Evolutionary conservation across 345 rosid genomes (phyloP).

Genomic region (Camelina neglecta): DNA sequence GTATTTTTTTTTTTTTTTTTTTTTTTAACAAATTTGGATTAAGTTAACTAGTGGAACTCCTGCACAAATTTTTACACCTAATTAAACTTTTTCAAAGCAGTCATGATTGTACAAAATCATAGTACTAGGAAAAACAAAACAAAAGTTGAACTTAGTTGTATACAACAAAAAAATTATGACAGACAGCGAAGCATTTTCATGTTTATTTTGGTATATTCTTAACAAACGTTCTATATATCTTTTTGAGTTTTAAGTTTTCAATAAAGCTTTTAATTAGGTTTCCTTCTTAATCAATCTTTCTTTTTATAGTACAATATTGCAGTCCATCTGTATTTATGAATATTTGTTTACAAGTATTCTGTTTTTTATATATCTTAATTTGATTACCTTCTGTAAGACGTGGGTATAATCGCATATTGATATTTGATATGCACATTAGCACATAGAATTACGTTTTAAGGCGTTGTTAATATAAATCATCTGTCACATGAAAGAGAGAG

Average conservation of each 20-base stretch:
- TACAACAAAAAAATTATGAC: not conserved
- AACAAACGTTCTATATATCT: not conserved
- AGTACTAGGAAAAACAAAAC: not conserved
- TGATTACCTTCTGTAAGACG: not conserved
- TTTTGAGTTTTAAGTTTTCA: not conserved
- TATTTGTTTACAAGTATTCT: not conserved
- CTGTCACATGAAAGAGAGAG: slow-evolving; percentile 24
- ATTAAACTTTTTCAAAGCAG: not conserved
- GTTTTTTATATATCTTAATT: not conserved
- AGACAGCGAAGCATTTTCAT: not conserved
- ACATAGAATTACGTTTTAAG: not conserved
- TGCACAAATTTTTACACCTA: slow-evolving; percentile 5
- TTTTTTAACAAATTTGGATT: not conserved
- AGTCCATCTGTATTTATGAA: not conserved
- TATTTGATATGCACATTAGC: too few relatives aligned
- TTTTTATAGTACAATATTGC: not conserved
- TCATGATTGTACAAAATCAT: slow-evolving; percentile 7
- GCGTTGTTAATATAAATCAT: slow-evolving; percentile 24
- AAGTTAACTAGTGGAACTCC: not conserved
- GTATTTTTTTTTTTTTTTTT: too few relatives aligned
- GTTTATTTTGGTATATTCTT: not conserved
- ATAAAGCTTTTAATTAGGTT: not conserved
- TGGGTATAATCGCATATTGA: too few relatives aligned
- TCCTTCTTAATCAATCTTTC: not conserved
- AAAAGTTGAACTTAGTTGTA: not conserved